A percentile compares a stretch with the other conserved stretches of the same genome.
Evolutionary conservation across 148 eudicot species (phyloP).

Genomic region (Bassia scoparia): DNA sequence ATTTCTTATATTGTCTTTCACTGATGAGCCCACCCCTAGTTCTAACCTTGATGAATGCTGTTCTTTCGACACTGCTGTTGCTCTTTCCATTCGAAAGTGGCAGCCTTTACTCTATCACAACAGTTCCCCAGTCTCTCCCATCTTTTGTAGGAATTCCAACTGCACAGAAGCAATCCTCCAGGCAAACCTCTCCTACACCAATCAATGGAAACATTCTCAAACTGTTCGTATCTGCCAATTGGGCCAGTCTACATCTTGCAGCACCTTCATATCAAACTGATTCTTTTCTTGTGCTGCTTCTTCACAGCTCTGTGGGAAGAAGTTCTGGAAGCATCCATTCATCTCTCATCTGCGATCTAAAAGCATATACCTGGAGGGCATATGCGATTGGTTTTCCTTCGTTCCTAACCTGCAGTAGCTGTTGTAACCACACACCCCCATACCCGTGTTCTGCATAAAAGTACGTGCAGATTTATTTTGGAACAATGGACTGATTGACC

Average conservation of each 20-base stretch:
- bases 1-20: neutral
- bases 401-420: slow-evolving; percentile 23
- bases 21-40: neutral
- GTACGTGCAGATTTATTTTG: slow-evolving; percentile 21
- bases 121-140: slow-evolving; percentile 15
- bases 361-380: slow-evolving; percentile 25
- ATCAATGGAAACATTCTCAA: slow-evolving; percentile 23
- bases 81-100: slow-evolving; percentile 31
- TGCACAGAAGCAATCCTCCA: slow-evolving; percentile 35
- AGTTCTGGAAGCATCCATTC: slow-evolving; percentile 29
- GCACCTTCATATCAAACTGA: slow-evolving; percentile 2
- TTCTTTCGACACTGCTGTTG: slow-evolving; percentile 10
- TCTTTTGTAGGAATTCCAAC: slow-evolving; percentile 18
- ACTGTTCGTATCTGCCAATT: slow-evolving; percentile 20
- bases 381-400: slow-evolving; percentile 19
- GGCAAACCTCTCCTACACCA: slow-evolving; percentile 29
- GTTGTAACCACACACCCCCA: slow-evolving; percentile 33
- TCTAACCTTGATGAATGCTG: slow-evolving; percentile 26
- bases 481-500: slow-evolving; percentile 23
- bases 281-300: neutral
- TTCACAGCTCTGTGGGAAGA: slow-evolving; percentile 24
- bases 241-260: slow-evolving; percentile 32
- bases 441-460: slow-evolving; percentile 17
- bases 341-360: slow-evolving; percentile 14
- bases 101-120: slow-evolving; percentile 31